phyloP scores from a whole-genome alignment of 441 rosid genomes.

The Eutrema salsugineum region DNA sequence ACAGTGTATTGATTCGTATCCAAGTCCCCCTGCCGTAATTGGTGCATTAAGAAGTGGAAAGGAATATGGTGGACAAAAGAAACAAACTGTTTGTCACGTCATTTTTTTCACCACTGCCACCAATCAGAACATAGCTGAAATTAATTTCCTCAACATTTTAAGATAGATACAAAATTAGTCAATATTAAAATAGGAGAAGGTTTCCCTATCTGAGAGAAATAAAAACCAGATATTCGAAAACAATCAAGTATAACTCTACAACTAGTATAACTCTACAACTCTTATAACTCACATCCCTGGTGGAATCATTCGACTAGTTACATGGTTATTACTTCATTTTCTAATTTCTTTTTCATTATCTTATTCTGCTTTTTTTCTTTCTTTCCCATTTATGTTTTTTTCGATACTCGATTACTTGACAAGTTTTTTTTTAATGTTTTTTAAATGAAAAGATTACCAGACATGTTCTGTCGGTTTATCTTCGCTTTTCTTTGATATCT shows the following conservation, averaged over 20 bases:
- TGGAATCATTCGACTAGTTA: neutral
- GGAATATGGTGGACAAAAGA: neutral
- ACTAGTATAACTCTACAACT: neutral
- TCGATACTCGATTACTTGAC: conserved; percentile 2
- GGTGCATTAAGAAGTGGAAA: conserved; percentile 18
- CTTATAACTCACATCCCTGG: neutral
- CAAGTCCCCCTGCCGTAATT: conserved; percentile 20
- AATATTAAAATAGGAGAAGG: neutral
- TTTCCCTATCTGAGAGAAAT: neutral
- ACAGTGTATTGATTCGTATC: neutral
- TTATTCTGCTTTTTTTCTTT: neutral
- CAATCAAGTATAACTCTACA: neutral
- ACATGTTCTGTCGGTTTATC: conserved; percentile 10
- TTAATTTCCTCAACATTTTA: neutral
- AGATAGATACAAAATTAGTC: neutral
- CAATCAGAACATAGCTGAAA: neutral
- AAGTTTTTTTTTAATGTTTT: neutral
- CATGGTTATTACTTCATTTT: neutral
- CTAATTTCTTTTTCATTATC: neutral
- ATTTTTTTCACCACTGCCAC: neutral
- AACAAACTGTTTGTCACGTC: neutral
- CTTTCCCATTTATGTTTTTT: neutral
- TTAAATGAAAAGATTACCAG: neutral
- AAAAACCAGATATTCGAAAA: neutral
- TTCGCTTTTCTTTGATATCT: neutral